Evolutionary conservation across 768 basidiomycete genomes (phyloP), one percentile per base, ranked within the genome.

Genomic region (Aureoboletus auriporus): DNA sequence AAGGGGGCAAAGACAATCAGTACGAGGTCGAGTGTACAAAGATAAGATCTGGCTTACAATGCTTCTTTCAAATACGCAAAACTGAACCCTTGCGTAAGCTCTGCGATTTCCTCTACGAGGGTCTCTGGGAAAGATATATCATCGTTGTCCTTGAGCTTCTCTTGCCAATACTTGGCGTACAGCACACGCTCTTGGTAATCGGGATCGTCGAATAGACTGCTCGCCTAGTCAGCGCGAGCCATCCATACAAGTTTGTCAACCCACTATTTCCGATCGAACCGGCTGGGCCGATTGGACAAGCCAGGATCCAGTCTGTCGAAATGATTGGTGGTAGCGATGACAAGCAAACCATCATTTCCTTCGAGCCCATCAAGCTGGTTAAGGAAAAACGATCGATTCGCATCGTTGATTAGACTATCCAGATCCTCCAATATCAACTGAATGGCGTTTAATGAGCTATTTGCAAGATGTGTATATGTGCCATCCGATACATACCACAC

Each of bases 61-160:
- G 81, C 88, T 66, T 93, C 91, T 64, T 94, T 93, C 58, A 93
- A 71, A 65, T 90, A 93, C 0, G 91, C 89, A 63, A 93, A 93
- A 56, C 84, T 88, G 71, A 93, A 93, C 28, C 72, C 69, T 29
- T 75, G 70, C 0, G 89, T 92, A 49, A 67, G 44, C 9, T 73
- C 67, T 6, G 83, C 87, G 26, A 88, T 70, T 53, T 80, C 76
- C 10, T 76, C 64, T 14, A 83, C 72, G 29, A 93, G 73, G 11
- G 69, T 52, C 54, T 89, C 83, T 0, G 90, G 80, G 71, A 89
- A 91, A 4, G 69, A 64, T 52, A 92, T 74, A 12, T 74, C 69
- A 42, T 78, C 66, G 67, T 88, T 91, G 61, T 65, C 57, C 47
- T 71, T 64, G 45, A 93, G 76, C 63, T 92, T 93, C 48, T 76